Evolutionary conservation across 495 filamentous ascomycete species (phyloP).

Genomic region (Staphylotrichum longicolle): DNA sequence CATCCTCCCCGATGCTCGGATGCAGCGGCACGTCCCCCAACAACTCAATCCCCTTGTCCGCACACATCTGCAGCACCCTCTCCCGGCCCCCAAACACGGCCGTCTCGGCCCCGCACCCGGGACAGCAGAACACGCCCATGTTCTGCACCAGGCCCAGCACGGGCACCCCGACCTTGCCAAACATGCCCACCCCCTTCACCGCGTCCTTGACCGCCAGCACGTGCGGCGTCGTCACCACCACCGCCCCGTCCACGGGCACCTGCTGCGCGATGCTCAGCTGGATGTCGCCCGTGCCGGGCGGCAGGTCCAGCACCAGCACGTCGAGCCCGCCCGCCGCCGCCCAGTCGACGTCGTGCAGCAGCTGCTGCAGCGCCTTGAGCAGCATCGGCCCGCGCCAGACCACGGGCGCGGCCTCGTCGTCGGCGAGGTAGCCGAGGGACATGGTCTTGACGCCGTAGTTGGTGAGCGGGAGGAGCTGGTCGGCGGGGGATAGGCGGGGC

Average conservation of each 20-base stretch:
- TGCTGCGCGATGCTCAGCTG: slow-evolving; percentile 94
- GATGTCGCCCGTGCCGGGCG: slow-evolving; percentile 91
- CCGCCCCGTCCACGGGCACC: slow-evolving; percentile 70
- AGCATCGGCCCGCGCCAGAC: slow-evolving; percentile 97
- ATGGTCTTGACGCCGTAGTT: slow-evolving; percentile 97
- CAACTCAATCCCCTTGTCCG: slow-evolving; percentile 66
- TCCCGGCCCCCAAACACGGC: slow-evolving; percentile 69
- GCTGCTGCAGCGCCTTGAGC: slow-evolving; percentile 93
- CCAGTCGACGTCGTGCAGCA: slow-evolving; percentile 94
- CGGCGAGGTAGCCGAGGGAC: slow-evolving; percentile 95
- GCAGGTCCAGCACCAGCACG: slow-evolving; percentile 84
- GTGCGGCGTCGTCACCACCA: slow-evolving; percentile 94
- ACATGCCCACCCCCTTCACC: slow-evolving; percentile 87
- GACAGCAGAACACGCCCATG: slow-evolving; percentile 86
- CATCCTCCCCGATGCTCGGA: slow-evolving; percentile 81
- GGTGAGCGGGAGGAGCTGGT: slow-evolving; percentile 81
- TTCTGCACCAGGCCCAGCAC: slow-evolving; percentile 92
- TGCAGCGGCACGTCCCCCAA: slow-evolving; percentile 90
- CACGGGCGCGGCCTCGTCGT: slow-evolving; percentile 69
- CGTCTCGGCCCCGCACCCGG: slow-evolving; percentile 69
- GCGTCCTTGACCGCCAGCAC: slow-evolving; percentile 87
- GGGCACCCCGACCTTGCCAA: slow-evolving; percentile 72
- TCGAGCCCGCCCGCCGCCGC: slow-evolving; percentile 70
- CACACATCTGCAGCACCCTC: slow-evolving; percentile 44
- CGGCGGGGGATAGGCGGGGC: slow-evolving; percentile 64